These are phyloP conservation scores for Chlamydomonas reinhardtii DNA, from an alignment of 163 green algal genomes.

Conservation along the genomic window DNA sequence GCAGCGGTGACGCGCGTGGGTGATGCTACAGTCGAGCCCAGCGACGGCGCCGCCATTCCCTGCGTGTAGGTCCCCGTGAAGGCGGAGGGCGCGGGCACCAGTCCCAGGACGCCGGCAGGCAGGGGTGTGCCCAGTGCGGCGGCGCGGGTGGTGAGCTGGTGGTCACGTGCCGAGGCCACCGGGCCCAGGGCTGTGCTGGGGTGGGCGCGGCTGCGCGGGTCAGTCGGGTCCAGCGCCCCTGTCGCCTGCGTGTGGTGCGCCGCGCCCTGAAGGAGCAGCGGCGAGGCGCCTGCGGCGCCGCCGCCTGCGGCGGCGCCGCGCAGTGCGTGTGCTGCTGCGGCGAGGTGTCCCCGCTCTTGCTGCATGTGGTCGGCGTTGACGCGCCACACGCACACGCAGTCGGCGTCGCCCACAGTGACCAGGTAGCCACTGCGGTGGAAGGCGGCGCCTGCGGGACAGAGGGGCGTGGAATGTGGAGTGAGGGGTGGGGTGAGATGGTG, in stretches of 20 bases:
- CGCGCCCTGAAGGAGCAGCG: too few species aligned
- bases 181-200: slow-evolving; percentile 14
- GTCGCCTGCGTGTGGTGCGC: too few species aligned
- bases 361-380: slow-evolving; percentile 22
- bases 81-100: not conserved
- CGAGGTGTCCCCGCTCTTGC: too few species aligned
- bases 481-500: too few species aligned
- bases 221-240: not conserved
- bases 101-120: not conserved
- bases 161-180: slow-evolving; percentile 4
- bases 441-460: not conserved
- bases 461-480: too few species aligned
- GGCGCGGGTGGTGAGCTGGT: slow-evolving; percentile 9
- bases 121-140: slow-evolving; percentile 6
- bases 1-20: too few species aligned
- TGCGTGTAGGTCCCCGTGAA: too few species aligned
- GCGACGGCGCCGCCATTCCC: too few species aligned
- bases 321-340: not conserved
- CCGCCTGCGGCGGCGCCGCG: not conserved
- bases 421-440: slow-evolving; percentile 57
- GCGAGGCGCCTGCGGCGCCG: not conserved
- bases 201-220: slow-evolving; percentile 22
- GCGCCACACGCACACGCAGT: slow-evolving; percentile 60
- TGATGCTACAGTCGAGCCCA: too few species aligned
- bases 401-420: slow-evolving; percentile 58